phyloP scores from a whole-genome alignment of 2,329 filamentous ascomycete genomes.

The Sporothrix pseudoabietina region DNA sequence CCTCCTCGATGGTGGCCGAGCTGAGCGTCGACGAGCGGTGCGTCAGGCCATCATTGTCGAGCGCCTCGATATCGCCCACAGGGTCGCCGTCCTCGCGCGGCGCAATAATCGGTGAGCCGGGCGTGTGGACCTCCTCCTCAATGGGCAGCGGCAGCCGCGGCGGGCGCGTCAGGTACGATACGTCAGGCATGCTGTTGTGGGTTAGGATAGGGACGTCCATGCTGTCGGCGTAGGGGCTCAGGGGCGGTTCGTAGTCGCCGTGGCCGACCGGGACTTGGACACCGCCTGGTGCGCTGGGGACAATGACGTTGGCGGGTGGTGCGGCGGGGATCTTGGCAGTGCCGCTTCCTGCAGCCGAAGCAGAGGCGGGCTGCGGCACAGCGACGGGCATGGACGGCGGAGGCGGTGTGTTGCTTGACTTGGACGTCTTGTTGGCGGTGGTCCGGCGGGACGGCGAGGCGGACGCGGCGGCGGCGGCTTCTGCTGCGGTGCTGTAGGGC shows the following conservation, averaged over 20 bases:
- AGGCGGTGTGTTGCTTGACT: constrained; percentile 34
- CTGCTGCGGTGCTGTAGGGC: constrained; percentile 31
- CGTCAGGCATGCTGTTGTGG: constrained; percentile 62
- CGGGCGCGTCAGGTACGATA: constrained; percentile 69
- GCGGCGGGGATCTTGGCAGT: constrained; percentile 36
- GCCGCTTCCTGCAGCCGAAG: neutral
- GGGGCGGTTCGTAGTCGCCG: constrained; percentile 40
- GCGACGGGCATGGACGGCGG: constrained; percentile 57
- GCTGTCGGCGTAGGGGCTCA: constrained; percentile 42
- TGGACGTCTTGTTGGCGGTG: constrained; percentile 36
- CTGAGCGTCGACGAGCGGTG: constrained; percentile 62
- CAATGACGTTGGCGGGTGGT: neutral
- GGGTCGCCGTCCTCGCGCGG: constrained; percentile 62
- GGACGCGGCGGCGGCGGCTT: constrained; percentile 32
- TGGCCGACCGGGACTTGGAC: constrained; percentile 30
- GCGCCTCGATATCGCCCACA: constrained; percentile 56
- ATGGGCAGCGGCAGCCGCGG: constrained; percentile 90
- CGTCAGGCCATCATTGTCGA: constrained; percentile 52
- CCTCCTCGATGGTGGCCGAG: constrained; percentile 55
- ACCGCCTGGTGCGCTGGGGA: constrained; percentile 9
- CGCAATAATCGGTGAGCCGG: constrained; percentile 84
- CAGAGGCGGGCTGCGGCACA: constrained; percentile 47
- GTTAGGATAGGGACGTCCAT: constrained; percentile 50
- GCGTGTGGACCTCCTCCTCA: constrained; percentile 85
- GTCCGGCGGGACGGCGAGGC: constrained; percentile 23